Evolutionary conservation across 352 stramenopile genomes (phyloP), one percentile per base, ranked within the genome.

Genomic region (Phytophthora pseudosyringae): DNA sequence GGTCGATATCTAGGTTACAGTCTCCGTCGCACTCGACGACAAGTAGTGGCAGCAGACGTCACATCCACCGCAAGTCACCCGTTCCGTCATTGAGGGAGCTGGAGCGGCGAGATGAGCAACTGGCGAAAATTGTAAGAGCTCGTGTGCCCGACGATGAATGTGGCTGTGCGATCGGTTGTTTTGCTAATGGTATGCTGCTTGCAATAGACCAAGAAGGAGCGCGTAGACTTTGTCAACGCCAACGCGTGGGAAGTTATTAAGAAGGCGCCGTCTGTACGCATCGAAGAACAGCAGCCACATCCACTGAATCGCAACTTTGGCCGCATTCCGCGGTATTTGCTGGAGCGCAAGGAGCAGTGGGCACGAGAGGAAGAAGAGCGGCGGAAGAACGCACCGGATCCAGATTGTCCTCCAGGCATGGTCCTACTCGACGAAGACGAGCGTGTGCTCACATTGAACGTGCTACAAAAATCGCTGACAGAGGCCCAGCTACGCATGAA

Each of bases 341-440:
- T 91, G 12, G 74, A 85, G 28, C 83, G 84, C 15, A 91, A 93
- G 59, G 83, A 89, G 40, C 69, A 95, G 35, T 96, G 89, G 87
- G 87, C 83, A 4, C 65, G 56, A n/a, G 90, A 96, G 49, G 91
- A 97, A 59, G 84, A 96, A 69, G 79, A 95, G 49, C 76, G 84
- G 1, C 71, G 78, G 4, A 70, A 59, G 15, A 94, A 91, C 46
- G 70, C 79, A 11, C 87, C 87, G 0, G 90, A 97, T 61, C 90
- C 90, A 1, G 80, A 95, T 46, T 97, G 89, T 50, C 91, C 91
- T 6, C 83, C 80, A 9, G 91, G 91, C 1, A 97, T 97, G 91
- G 67, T 88, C 48, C 57, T 75, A 9, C 84, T 98, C 25, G 81
- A 82, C 29, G 88, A 98, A 51, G 83, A 90, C 9, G 89, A 97